Evolutionary conservation across 2,329 filamentous ascomycete species (phyloP).

Genomic region (Calonectria pteridis): DNA sequence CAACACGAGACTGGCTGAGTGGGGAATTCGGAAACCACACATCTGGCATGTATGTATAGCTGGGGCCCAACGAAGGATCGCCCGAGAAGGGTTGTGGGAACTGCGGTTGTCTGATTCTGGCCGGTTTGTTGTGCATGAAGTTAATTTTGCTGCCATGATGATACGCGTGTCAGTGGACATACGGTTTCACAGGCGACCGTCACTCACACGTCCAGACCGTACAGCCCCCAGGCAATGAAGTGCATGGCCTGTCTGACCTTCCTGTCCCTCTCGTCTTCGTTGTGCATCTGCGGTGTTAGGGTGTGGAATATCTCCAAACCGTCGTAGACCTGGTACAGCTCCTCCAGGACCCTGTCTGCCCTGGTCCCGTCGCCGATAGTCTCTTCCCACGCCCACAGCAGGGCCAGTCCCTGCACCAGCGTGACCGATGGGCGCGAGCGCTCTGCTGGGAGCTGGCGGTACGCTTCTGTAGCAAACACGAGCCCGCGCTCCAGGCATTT

Average conservation of each 20-base stretch:
- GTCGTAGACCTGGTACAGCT: not conserved
- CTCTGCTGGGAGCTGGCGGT: constrained; percentile 12
- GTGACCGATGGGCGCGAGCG: constrained; percentile 19
- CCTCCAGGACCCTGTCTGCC: not conserved
- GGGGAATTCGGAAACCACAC: constrained; percentile 30
- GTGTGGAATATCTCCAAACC: too few species aligned
- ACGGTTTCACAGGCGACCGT: not conserved
- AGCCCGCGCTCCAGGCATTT: too few species aligned
- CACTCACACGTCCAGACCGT: constrained; percentile 38
- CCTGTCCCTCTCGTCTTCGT: too few species aligned
- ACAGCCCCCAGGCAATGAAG: constrained; percentile 38
- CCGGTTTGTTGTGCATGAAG: not conserved
- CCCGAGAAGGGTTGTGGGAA: not conserved
- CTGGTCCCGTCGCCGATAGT: constrained; percentile 22
- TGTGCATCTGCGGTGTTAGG: too few species aligned
- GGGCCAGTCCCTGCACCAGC: constrained; percentile 31
- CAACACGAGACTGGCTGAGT: not conserved
- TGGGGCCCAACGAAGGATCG: not conserved
- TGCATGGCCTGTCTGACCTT: constrained; percentile 24
- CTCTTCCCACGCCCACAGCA: constrained; percentile 36
- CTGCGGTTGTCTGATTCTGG: not conserved
- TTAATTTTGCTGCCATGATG: not conserved
- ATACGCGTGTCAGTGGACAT: not conserved
- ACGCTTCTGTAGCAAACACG: constrained; percentile 22
- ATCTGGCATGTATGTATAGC: not conserved